These are phyloP conservation scores for Populus hybrid DNA, from an alignment of 441 rosid genomes.

Conservation along the genomic window DNA sequence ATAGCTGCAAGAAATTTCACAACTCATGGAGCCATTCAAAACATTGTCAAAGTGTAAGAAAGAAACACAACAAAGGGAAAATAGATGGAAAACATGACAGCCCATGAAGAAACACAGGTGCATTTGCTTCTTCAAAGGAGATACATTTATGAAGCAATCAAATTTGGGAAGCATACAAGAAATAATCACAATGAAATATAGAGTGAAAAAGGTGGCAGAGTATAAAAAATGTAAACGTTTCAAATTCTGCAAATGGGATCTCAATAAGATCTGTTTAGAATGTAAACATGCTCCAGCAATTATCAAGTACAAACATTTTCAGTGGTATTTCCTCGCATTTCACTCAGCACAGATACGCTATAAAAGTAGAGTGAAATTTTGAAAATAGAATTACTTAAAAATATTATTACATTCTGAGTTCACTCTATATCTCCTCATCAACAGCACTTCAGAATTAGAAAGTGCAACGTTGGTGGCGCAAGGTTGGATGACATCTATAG, in stretches of 20 bases:
- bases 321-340: neutral
- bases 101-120: neutral
- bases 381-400: neutral
- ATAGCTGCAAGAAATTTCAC: neutral
- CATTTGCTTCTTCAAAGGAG: neutral
- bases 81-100: neutral
- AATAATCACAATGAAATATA: neutral
- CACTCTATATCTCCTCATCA: too few relatives aligned
- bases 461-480: neutral
- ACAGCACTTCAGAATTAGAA: too few relatives aligned
- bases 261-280: neutral
- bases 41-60: too few relatives aligned
- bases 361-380: neutral
- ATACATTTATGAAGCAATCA: neutral
- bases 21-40: too few relatives aligned
- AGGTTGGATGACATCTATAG: neutral
- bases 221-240: neutral
- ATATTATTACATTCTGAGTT: neutral
- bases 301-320: neutral
- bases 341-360: too few relatives aligned
- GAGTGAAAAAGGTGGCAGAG: neutral
- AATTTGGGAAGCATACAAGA: neutral
- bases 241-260: neutral
- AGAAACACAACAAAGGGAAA: neutral
- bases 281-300: neutral